phyloP scores from a whole-genome alignment of 2,329 filamentous ascomycete genomes.

The Sclerotinia glacialis region DNA sequence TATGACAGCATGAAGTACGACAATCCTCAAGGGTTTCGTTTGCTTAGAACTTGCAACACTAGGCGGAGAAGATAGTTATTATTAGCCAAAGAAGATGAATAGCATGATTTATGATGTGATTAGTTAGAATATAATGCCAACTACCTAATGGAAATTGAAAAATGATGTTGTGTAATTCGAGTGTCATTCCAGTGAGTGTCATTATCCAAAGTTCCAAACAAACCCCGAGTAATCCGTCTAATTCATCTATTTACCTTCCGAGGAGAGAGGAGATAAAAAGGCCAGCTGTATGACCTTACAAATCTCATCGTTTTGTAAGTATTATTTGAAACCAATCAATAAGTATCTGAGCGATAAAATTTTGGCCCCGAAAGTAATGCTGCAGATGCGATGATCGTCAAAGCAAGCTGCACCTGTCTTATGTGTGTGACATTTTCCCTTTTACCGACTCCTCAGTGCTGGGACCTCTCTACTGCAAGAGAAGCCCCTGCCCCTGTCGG shows the following conservation, averaged over 20 bases:
- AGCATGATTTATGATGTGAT: not conserved
- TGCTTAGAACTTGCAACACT: not conserved
- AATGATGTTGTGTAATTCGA: conserved; percentile 11
- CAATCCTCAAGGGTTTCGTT: conserved; percentile 3
- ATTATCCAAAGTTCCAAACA: not conserved
- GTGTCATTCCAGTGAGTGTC: not conserved
- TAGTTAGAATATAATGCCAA: not conserved
- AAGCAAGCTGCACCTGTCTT: conserved; percentile 14
- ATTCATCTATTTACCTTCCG: not conserved
- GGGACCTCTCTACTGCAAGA: conserved; percentile 16
- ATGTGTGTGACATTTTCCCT: conserved; percentile 13
- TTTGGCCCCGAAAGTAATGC: not conserved
- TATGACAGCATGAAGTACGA: conserved; percentile 4
- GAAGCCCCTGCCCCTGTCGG: conserved; percentile 4
- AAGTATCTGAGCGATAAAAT: not conserved
- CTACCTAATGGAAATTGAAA: not conserved
- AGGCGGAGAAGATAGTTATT: not conserved
- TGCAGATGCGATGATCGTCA: conserved; percentile 21
- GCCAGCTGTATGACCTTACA: not conserved
- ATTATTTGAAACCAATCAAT: not conserved
- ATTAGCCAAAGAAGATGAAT: not conserved
- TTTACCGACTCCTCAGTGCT: conserved; percentile 22
- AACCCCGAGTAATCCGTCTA: not conserved
- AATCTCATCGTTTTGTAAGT: not conserved
- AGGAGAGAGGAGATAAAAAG: not conserved